phyloP scores from a whole-genome alignment of 805 yeast species.

The Candida orba region DNA sequence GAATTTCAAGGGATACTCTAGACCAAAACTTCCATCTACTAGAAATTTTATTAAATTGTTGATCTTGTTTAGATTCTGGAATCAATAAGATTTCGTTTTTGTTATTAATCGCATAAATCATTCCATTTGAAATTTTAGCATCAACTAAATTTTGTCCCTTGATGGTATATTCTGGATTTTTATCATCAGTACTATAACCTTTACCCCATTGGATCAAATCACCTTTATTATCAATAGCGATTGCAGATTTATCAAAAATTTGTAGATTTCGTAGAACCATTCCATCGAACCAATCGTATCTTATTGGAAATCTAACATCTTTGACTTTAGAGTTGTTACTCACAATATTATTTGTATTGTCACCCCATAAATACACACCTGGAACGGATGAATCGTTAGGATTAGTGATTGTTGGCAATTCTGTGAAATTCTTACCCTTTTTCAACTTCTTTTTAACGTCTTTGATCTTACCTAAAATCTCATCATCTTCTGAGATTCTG shows the following conservation, averaged over 20 bases:
- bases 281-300: slow-evolving; percentile 60
- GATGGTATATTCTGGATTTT: slow-evolving; percentile 31
- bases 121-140: slow-evolving; percentile 47
- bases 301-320: slow-evolving; percentile 44
- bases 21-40: slow-evolving; percentile 7
- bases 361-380: slow-evolving; percentile 63
- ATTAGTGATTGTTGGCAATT: slow-evolving; percentile 25
- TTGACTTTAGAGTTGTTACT: slow-evolving; percentile 21
- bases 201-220: slow-evolving; percentile 68
- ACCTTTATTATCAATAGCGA: slow-evolving; percentile 62
- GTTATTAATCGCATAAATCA: slow-evolving; percentile 39
- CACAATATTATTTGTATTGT: slow-evolving; percentile 34
- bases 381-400: slow-evolving; percentile 36
- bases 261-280: slow-evolving; percentile 49
- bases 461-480: slow-evolving; percentile 25
- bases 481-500: slow-evolving; percentile 16
- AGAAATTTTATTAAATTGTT: background rate
- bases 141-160: slow-evolving; percentile 38
- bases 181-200: slow-evolving; percentile 25
- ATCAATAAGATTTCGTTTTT: slow-evolving; percentile 29
- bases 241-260: slow-evolving; percentile 36
- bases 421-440: slow-evolving; percentile 15
- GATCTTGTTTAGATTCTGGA: slow-evolving; percentile 21
- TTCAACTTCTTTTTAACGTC: slow-evolving; percentile 19
- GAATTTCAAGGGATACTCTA: background rate